Percentiles rank a stretch among this genome's conserved stretches.
Evolutionary conservation across 768 basidiomycete genomes (phyloP).

Genomic region (Mycena maculata): DNA sequence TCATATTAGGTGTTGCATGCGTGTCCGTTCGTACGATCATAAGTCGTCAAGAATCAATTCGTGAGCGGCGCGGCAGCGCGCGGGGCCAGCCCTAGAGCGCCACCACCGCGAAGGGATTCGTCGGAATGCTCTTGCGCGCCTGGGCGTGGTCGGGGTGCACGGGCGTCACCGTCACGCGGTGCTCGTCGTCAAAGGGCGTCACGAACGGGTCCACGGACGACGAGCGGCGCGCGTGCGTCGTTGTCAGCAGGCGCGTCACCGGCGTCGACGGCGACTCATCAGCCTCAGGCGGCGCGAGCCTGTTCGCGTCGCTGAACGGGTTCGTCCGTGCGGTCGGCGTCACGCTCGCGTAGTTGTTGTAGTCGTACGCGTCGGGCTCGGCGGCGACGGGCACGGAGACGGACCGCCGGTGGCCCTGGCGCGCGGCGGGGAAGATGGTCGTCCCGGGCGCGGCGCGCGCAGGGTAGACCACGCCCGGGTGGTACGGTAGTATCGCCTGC

Average conservation of each 20-base stretch:
- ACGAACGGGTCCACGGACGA: slow-evolving; percentile 69
- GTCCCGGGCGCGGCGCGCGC: slow-evolving; percentile 21
- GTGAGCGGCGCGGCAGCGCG: slow-evolving; percentile 4
- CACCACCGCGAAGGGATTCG: slow-evolving; percentile 61
- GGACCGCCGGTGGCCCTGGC: slow-evolving; percentile 38
- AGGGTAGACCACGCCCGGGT: slow-evolving; percentile 40
- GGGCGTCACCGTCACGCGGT: slow-evolving; percentile 47
- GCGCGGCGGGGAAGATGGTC: slow-evolving; percentile 33
- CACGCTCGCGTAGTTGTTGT: slow-evolving; percentile 7
- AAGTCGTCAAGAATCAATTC: slow-evolving; percentile 1
- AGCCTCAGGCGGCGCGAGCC: slow-evolving; percentile 35
- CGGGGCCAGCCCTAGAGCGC: slow-evolving; percentile 35
- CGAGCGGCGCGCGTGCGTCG: slow-evolving; percentile 55
- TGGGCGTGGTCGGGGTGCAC: slow-evolving; percentile 36
- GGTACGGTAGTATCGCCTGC: slow-evolving; percentile 40
- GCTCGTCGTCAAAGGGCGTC: slow-evolving; percentile 85
- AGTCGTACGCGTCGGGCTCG: background rate
- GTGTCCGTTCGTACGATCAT: slow-evolving; percentile 21
- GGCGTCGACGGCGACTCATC: slow-evolving; percentile 45
- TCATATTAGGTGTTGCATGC: slow-evolving; percentile 13
- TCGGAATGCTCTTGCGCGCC: slow-evolving; percentile 57
- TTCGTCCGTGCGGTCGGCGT: slow-evolving; percentile 13
- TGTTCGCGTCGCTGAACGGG: slow-evolving; percentile 35
- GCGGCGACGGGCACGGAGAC: slow-evolving; percentile 29
- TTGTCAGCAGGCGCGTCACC: slow-evolving; percentile 58